These are phyloP conservation scores for Mariannaea elegans DNA, from an alignment of 2,329 filamentous ascomycete genomes.

Conservation along the genomic window DNA sequence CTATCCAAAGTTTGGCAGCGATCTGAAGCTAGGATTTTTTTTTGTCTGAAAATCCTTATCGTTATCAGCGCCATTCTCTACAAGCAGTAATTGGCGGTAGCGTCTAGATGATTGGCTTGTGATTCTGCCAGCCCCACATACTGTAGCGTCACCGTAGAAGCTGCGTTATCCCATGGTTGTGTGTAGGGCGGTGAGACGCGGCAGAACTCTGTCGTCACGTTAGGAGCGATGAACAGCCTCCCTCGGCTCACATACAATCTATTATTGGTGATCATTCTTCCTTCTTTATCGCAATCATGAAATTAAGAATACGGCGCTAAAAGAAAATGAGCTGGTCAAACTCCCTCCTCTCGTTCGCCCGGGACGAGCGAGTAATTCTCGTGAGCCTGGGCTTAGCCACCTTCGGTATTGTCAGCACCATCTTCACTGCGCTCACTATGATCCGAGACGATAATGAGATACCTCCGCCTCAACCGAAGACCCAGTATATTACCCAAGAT, in stretches of 20 bases:
- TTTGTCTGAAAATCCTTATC: slow-evolving; percentile 40
- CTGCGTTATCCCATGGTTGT: background rate
- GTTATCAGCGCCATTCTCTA: slow-evolving; percentile 38
- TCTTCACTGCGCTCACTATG: slow-evolving; percentile 66
- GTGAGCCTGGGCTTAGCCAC: slow-evolving; percentile 65
- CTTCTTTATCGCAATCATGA: slow-evolving; percentile 9
- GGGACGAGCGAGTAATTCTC: slow-evolving; percentile 64
- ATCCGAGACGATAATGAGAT: slow-evolving; percentile 74
- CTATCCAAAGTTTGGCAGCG: background rate
- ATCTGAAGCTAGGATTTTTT: slow-evolving; percentile 34
- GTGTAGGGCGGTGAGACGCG: slow-evolving; percentile 2
- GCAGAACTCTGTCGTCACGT: slow-evolving; percentile 32
- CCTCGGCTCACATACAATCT: background rate
- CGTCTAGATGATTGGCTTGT: too few relatives aligned
- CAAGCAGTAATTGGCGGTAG: too few relatives aligned
- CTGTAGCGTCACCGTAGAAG: too few relatives aligned
- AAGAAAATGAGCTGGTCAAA: slow-evolving; percentile 52
- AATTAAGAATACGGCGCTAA: slow-evolving; percentile 3
- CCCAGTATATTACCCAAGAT: slow-evolving; percentile 78
- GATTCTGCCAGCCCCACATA: background rate
- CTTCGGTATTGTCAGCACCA: slow-evolving; percentile 64
- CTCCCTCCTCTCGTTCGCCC: slow-evolving; percentile 44
- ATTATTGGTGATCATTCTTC: background rate
- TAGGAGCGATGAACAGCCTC: slow-evolving; percentile 20
- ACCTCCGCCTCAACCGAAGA: slow-evolving; percentile 69